Base-by-base conservation (phyloP, 495 filamentous ascomycete genomes). In the Trypethelium eluteriae region DNA sequence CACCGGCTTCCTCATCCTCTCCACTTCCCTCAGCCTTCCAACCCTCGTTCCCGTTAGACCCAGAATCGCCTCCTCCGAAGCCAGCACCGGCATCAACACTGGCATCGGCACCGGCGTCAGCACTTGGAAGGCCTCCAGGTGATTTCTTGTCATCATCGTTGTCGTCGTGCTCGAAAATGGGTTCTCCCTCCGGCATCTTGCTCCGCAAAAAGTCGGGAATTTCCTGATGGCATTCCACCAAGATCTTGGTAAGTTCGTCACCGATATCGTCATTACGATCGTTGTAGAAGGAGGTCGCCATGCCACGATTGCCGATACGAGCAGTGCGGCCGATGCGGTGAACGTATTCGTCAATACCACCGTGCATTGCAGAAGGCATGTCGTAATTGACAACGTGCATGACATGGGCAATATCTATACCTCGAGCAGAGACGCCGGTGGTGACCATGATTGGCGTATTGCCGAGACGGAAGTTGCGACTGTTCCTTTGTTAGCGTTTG, bases 311-410 rank as follows among this genome's bases (percentile, higher is more conserved):
- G 5, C 94, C 94, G 73, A 97, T 97, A 63, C 94, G 90, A 59
- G 89, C 94, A 69, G 94, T 98, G 66, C 94, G 92, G 62, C 94
- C 93, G 75, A 98, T 98, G 46, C 94, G 90, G 71, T 98, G 94
- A 65, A 89, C 83, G 71, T 98, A 98, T 71, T 98, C 94, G 62
- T 90, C 84, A 57, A 98, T 97, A 3, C 93, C 94, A n/a, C 91
- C 92, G 69, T 91, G 79, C 2, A 79, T 72, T 3, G 75, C 70
- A 32, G 77, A 81, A 0, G 93, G 94, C 2, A 98, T 80, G 62
- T 96, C 92, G 70, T 85, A 97, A 76, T 98, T 98, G 81, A 98
- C 87, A 66, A 98, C 88, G 70, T 96, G 90, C 82, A 88, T 85
- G 3, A 96, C 86, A 65, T 93, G 89, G 6, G 62, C 38, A 34